A percentile compares a stretch with the other conserved stretches of the same genome.
These are phyloP conservation scores for Carallia pectinifolia DNA, from an alignment of 345 rosid genomes.

Conservation along the genomic window DNA sequence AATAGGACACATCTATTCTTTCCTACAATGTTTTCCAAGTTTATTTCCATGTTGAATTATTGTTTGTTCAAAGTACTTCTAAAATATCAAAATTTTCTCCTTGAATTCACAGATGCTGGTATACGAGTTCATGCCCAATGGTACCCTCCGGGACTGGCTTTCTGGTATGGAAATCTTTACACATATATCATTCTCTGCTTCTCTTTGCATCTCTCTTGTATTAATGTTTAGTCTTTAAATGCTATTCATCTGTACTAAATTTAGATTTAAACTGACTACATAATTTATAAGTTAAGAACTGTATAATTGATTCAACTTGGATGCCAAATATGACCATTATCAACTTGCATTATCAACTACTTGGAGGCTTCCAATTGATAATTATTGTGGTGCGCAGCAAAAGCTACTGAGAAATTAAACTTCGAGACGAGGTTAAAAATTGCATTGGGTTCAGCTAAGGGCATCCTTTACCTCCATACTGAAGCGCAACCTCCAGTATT, in stretches of 20 bases:
- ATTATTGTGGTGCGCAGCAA: neutral
- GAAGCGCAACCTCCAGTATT: conserved; percentile 60
- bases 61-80: neutral
- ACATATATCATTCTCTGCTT: too few relatives aligned
- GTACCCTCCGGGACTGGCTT: conserved; percentile 46
- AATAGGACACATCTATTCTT: too few relatives aligned
- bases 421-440: conserved; percentile 33
- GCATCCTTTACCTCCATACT: conserved; percentile 50
- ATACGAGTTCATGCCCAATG: conserved; percentile 54
- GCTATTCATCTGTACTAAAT: too few relatives aligned
- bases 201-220: too few relatives aligned
- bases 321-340: too few relatives aligned
- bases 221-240: too few relatives aligned
- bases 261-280: too few relatives aligned
- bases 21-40: too few relatives aligned
- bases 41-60: neutral
- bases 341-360: too few relatives aligned
- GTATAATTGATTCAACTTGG: too few relatives aligned
- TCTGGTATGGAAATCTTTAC: conserved; percentile 29
- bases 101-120: conserved; percentile 45
- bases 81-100: neutral
- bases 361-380: conserved; percentile 3
- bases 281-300: too few relatives aligned
- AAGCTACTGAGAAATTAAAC: conserved; percentile 31
- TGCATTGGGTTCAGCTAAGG: conserved; percentile 49